Base-by-base conservation (phyloP, 2,329 filamentous ascomycete genomes). In the Domatiomyces catenatus region DNA sequence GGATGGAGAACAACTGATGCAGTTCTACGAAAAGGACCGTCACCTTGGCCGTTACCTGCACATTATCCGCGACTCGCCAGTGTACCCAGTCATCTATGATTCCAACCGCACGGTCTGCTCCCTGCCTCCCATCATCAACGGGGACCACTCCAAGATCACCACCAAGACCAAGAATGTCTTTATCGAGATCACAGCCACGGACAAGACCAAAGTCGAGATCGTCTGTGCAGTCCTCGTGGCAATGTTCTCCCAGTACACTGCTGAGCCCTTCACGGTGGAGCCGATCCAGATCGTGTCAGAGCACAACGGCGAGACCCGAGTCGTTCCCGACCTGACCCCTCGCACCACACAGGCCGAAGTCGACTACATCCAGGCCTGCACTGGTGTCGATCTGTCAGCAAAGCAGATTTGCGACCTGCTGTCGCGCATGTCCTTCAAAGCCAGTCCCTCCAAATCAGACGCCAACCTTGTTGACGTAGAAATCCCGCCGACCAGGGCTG, bases 11-110 rank as follows among this genome's bases (percentile, higher is more conserved):
- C 81, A 95, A 67, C 73, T 98, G 67, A 96, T 98, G 89, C 70
- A 78, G 52, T 94, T 94, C 70, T 96, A 95, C 68, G 89, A 83
- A 72, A 86, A 83, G 68, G 92, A 98, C 71, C 90, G 85, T 70
- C 84, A 98, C 63, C 74, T 98, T 46, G 83, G 88, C 46, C 84
- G 83, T 62, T 98, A 84, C 69, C 77, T 98, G 44, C 86, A 89
- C 70, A 98, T 98, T 61, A 94, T 98, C 65, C 80, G 83, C 56
- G 90, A 96, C 68, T 86, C 86, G 47, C 86, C 89, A 4, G 84
- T 94, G 44, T 98, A 98, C 67, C 92, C 92, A 19, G 88, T 94
- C 63, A 94, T 98, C 63, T 90, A 88, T 67, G 92, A 98, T 66
- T 79, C 86, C 48, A 85, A 94, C 64, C 77, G 81, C 44, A 80